Conservation (phyloP, 768 basidiomycete genomes). For the Lentinula aciculospora region DNA sequence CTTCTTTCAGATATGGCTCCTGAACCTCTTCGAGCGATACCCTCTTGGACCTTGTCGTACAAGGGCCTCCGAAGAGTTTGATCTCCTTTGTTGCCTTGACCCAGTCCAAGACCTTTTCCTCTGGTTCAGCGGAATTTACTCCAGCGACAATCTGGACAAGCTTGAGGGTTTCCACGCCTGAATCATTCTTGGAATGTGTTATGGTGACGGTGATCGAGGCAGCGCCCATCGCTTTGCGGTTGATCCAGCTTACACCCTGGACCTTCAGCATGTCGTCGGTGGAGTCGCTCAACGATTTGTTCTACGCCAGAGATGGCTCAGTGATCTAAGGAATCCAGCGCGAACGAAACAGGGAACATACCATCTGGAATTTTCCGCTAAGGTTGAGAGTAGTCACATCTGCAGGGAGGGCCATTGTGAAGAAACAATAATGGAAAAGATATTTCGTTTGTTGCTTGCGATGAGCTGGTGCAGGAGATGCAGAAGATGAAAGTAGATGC, state of each 20-base stretch:
- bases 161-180: slow-evolving; percentile 57
- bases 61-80: slow-evolving; percentile 53
- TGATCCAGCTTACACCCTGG: slow-evolving; percentile 73
- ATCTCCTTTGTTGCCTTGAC: slow-evolving; percentile 56
- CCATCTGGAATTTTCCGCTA: slow-evolving; percentile 59
- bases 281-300: slow-evolving; percentile 58
- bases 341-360: slow-evolving; percentile 19
- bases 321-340: too few species aligned
- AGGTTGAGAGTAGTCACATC: slow-evolving; percentile 55
- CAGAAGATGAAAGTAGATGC: not conserved
- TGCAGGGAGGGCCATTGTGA: slow-evolving; percentile 60
- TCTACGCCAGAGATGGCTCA: slow-evolving; percentile 31
- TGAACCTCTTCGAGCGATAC: slow-evolving; percentile 40
- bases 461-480: not conserved
- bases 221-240: slow-evolving; percentile 51
- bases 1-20: slow-evolving; percentile 34
- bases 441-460: not conserved
- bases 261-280: slow-evolving; percentile 58
- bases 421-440: not conserved
- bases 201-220: slow-evolving; percentile 55
- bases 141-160: slow-evolving; percentile 38
- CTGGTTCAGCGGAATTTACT: not conserved
- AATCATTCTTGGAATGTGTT: slow-evolving; percentile 60
- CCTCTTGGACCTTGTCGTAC: slow-evolving; percentile 47
- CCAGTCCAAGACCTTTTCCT: slow-evolving; percentile 24